Percentiles rank a stretch among this genome's conserved stretches.
These are phyloP conservation scores for Leersia perrieri DNA, from an alignment of 176 grass and related monocot species.

Conservation along the genomic window DNA sequence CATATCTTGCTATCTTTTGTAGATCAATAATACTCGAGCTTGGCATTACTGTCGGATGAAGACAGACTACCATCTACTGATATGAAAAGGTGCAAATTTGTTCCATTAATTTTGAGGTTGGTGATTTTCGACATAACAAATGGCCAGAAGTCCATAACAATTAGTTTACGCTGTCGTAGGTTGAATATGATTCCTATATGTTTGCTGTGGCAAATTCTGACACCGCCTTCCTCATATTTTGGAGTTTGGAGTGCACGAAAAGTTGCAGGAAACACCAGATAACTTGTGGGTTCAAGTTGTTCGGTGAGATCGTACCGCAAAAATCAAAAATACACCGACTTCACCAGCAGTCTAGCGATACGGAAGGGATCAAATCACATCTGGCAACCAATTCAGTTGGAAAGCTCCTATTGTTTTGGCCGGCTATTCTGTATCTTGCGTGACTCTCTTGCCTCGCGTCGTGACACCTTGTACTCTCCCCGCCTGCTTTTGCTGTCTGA, in stretches of 20 bases:
- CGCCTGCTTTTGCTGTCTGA: neutral
- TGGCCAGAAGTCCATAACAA: neutral
- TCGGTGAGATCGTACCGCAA: neutral
- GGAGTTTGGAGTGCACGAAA: slow-evolving; percentile 32
- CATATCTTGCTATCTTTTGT: neutral
- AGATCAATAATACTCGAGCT: neutral
- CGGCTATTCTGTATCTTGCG: neutral
- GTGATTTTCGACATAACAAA: neutral
- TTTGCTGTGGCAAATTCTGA: neutral
- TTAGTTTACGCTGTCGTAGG: neutral
- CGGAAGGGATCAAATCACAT: neutral
- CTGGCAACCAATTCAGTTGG: neutral
- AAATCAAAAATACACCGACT: neutral
- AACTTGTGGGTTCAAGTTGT: neutral
- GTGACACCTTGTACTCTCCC: neutral
- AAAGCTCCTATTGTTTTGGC: neutral
- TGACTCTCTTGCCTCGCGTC: too few relatives aligned
- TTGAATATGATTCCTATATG: neutral
- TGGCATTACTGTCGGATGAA: neutral
- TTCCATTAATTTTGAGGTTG: neutral
- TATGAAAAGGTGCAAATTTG: neutral
- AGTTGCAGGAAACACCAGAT: neutral
- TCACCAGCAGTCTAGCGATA: neutral
- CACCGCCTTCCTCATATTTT: slow-evolving; percentile 21
- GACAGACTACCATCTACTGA: neutral